Evolutionary conservation across 176 grass and related monocot genomes (phyloP).

Genomic region (Avena atlantica): DNA sequence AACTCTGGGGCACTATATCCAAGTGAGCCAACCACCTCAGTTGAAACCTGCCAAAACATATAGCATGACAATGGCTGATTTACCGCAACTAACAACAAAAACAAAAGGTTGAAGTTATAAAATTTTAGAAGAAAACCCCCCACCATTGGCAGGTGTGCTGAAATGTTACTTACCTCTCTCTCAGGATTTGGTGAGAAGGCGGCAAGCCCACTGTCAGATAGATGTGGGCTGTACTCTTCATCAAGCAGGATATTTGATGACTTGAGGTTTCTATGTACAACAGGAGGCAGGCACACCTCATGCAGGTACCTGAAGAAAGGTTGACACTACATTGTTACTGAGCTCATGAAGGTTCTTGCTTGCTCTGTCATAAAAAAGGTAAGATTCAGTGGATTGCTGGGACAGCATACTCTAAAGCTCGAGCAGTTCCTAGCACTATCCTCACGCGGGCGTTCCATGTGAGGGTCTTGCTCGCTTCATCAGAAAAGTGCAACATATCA

Average conservation of each 20-base stretch:
- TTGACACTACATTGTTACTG: slow-evolving; percentile 22
- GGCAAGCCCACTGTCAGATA: slow-evolving; percentile 93
- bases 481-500: slow-evolving; percentile 74
- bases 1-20: slow-evolving; percentile 96
- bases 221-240: slow-evolving; percentile 78
- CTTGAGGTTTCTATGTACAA: slow-evolving; percentile 89
- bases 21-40: slow-evolving; percentile 80
- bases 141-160: neutral
- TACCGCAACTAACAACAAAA: neutral
- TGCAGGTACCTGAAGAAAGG: slow-evolving; percentile 80
- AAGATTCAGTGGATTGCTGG: slow-evolving; percentile 6
- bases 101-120: neutral
- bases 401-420: slow-evolving; percentile 85
- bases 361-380: neutral
- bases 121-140: neutral
- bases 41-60: slow-evolving; percentile 57
- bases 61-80: slow-evolving; percentile 19
- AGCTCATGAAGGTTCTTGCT: neutral
- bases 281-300: slow-evolving; percentile 84
- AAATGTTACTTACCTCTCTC: slow-evolving; percentile 67
- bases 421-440: slow-evolving; percentile 76
- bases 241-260: slow-evolving; percentile 92
- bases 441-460: slow-evolving; percentile 82
- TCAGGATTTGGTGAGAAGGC: slow-evolving; percentile 90
- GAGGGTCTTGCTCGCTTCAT: slow-evolving; percentile 68